These are phyloP conservation scores for Saccharomycopsis sp. DNA, from an alignment of 805 yeast genomes.

Conservation along the genomic window DNA sequence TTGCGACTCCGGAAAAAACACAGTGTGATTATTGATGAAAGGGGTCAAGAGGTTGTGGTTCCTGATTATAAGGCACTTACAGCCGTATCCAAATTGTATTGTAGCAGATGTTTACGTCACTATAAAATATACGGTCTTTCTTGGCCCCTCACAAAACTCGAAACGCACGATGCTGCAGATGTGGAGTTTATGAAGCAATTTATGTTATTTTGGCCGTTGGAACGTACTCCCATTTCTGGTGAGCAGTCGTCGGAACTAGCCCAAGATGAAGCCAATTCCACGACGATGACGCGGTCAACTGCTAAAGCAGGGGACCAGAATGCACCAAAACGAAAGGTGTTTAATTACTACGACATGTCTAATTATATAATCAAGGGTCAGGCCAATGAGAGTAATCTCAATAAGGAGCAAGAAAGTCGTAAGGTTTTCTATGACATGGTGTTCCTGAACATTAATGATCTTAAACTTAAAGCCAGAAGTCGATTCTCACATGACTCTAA, in stretches of 20 bases:
- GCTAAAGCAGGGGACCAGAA: neutral
- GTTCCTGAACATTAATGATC: neutral
- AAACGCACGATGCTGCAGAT: neutral
- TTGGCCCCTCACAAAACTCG: conserved; percentile 26
- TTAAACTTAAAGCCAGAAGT: neutral
- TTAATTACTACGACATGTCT: neutral
- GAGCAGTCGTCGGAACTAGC: neutral
- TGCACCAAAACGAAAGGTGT: neutral
- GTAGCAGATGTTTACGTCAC: conserved; percentile 28
- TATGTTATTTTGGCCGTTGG: conserved; percentile 14
- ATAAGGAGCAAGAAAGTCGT: neutral
- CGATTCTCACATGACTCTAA: neutral
- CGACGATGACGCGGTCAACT: neutral
- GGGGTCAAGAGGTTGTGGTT: neutral
- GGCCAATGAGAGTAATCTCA: neutral
- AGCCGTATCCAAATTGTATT: conserved; percentile 19
- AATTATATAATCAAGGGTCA: neutral
- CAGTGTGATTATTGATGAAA: neutral
- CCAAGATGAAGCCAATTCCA: too few species aligned
- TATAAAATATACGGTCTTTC: conserved; percentile 23
- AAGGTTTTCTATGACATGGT: neutral
- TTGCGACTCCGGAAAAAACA: neutral
- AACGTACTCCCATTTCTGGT: conserved; percentile 1
- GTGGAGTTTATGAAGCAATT: conserved; percentile 16
- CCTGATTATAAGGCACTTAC: neutral